Evolutionary conservation across 805 yeast species (phyloP), one percentile per base, ranked within the genome.

Genomic region (Helenozyma baotianmanensis): DNA sequence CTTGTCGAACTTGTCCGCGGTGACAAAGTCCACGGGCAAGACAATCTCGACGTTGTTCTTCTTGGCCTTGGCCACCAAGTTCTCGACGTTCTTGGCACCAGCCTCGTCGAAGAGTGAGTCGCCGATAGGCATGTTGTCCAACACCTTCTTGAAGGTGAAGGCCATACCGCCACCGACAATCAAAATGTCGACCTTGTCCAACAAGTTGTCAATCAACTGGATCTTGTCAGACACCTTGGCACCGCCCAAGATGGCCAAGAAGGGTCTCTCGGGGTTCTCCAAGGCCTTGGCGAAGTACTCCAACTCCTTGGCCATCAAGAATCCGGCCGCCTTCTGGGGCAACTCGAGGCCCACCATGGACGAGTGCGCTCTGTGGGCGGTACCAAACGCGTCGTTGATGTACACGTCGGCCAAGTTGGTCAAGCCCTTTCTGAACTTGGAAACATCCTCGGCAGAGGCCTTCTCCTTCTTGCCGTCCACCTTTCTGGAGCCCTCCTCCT

Each of bases 131-230:
- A 87, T 78, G 62, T 76, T 74, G 68, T 87, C 84, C 45, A 87
- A 60, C 34, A 90, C 83, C 78, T 92, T 92, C 79, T 85, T 87
- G 81, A 92, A 92, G 55, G 98, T 92, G 83, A 90, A 92, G 43
- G 98, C 92, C 98, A 92, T 92, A 73, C 98, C 98, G 74, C 98
- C 98, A 64, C 98, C 97, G 58, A 92, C 80, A 70, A 92, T 87
- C 64, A 92, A 76, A 46, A 81, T 69, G 70, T 92, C 83, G 58
- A 92, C 97, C 80, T 92, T 92, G 76, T 90, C 92, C 58, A 90
- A 78, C 68, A 80, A 74, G 80, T 89, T 92, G 74, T 92, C 97
- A 59, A 92, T 92, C 70, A 92, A 80, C 75, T 87, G 97, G 61
- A 92, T 92, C 82, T 92, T 92, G 72, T 92, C 98, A 49, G 95